Conservation (phyloP, 2,329 filamentous ascomycete species). For the Epicoccum sorghinum region DNA sequence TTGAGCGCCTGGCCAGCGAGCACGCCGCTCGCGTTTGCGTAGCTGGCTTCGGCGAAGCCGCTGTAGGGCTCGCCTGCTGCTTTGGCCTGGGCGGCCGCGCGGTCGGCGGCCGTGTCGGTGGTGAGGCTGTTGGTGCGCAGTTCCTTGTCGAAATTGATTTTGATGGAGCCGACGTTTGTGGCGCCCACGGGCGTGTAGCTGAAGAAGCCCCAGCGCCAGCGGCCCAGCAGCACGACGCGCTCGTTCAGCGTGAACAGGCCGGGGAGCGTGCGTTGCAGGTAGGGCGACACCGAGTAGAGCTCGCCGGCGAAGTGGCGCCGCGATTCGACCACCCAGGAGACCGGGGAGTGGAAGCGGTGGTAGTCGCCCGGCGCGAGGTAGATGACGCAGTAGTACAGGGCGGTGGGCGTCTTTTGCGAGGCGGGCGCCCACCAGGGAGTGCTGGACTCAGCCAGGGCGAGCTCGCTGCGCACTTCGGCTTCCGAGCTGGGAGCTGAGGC, state of each 20-base stretch:
- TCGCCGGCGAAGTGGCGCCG: slow-evolving; percentile 98
- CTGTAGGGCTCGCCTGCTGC: slow-evolving; percentile 79
- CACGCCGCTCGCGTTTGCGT: slow-evolving; percentile 75
- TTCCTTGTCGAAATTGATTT: slow-evolving; percentile 95
- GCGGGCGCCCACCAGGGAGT: slow-evolving; percentile 58
- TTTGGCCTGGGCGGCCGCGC: slow-evolving; percentile 79
- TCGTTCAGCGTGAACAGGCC: slow-evolving; percentile 97
- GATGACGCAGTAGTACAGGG: slow-evolving; percentile 91
- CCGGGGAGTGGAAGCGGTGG: slow-evolving; percentile 95
- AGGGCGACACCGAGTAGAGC: slow-evolving; percentile 92
- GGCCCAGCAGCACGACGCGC: slow-evolving; percentile 87
- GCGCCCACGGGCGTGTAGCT: slow-evolving; percentile 93
- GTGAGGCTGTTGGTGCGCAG: slow-evolving; percentile 89
- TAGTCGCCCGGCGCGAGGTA: slow-evolving; percentile 98
- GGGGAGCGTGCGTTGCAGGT: slow-evolving; percentile 88
- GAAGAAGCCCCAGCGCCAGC: slow-evolving; percentile 98
- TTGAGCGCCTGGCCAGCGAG: slow-evolving; percentile 83
- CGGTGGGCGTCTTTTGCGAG: slow-evolving; percentile 58
- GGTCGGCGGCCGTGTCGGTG: slow-evolving; percentile 90
- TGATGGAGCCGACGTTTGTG: slow-evolving; percentile 96
- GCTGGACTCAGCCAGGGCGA: slow-evolving; percentile 71
- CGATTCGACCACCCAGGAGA: slow-evolving; percentile 92
- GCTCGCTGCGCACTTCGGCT: slow-evolving; percentile 80
- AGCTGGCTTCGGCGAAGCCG: slow-evolving; percentile 93
- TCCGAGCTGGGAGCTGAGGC: slow-evolving; percentile 72